Percentiles rank a stretch among this genome's conserved stretches.
Conservation (phyloP, 108 stramenopile genomes). For the Cyclostephanos tholiformis region DNA sequence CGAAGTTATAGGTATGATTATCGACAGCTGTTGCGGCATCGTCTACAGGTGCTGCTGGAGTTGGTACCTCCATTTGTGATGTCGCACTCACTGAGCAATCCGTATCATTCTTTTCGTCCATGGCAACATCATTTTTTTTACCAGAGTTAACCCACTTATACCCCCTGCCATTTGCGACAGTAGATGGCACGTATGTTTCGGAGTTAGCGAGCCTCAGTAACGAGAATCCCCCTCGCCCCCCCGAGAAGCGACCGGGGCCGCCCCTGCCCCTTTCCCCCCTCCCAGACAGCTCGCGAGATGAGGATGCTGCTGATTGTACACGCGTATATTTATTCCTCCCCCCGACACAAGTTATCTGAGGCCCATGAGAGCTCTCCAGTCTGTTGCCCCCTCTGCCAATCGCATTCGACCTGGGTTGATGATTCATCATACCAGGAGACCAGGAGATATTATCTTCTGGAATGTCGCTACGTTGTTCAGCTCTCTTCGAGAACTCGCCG, state of each 20-base stretch:
- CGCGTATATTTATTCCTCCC: background rate
- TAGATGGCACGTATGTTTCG: background rate
- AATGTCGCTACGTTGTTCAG: too few relatives aligned
- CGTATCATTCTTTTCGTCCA: background rate
- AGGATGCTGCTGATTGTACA: background rate
- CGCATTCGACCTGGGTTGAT: background rate
- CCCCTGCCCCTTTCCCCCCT: conserved; percentile 3
- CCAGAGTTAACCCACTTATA: conserved; percentile 39
- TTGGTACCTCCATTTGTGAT: background rate
- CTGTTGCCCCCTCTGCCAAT: background rate
- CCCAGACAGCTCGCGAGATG: background rate
- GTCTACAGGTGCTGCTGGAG: background rate
- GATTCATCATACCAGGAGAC: background rate
- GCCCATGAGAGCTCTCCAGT: background rate
- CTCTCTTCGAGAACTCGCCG: too few relatives aligned
- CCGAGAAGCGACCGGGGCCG: background rate
- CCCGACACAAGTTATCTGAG: background rate
- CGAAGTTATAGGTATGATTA: conserved; percentile 4
- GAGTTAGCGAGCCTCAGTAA: background rate
- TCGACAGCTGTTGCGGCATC: conserved; percentile 5
- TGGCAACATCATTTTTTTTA: background rate
- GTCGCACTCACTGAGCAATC: background rate
- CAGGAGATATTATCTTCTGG: too few relatives aligned
- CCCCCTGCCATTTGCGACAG: background rate
- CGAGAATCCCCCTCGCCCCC: background rate